Percentiles rank a stretch among this genome's conserved stretches.
These are phyloP conservation scores for Neopestalotiopsis rosae DNA, from an alignment of 2,329 filamentous ascomycete species.

Conservation along the genomic window DNA sequence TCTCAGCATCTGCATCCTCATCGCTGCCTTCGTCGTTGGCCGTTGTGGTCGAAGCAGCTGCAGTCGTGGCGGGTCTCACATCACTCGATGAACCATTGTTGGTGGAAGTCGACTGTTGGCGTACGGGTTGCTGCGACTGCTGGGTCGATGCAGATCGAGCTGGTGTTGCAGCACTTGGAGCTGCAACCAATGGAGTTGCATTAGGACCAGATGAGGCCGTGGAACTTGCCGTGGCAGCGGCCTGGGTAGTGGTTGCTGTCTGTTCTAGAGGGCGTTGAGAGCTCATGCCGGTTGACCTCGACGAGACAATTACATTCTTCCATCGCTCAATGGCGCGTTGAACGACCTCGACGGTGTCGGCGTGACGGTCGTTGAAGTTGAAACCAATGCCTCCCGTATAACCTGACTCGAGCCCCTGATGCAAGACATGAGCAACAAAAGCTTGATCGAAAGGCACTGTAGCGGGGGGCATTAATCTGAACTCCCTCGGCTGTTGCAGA, in stretches of 20 bases:
- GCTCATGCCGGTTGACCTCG: constrained; percentile 53
- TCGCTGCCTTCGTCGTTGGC: constrained; percentile 54
- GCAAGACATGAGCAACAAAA: constrained; percentile 51
- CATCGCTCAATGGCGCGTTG: constrained; percentile 64
- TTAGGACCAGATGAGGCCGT: constrained; percentile 26
- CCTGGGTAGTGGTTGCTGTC: constrained; percentile 25
- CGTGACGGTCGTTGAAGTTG: constrained; percentile 54
- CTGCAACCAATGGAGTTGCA: constrained; percentile 28
- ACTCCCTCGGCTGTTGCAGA: constrained; percentile 65
- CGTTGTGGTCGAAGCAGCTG: constrained; percentile 41
- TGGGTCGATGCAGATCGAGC: constrained; percentile 23
- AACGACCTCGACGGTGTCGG: constrained; percentile 58
- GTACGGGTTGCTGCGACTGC: constrained; percentile 27
- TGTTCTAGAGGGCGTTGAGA: constrained; percentile 56
- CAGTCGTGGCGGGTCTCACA: constrained; percentile 26
- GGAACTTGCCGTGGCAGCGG: constrained; percentile 29
- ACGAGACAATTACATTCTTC: constrained; percentile 64
- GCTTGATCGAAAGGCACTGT: constrained; percentile 58
- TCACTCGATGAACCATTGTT: constrained; percentile 21
- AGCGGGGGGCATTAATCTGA: constrained; percentile 55
- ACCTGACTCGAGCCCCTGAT: constrained; percentile 47
- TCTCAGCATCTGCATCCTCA: constrained; percentile 49
- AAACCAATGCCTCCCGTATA: constrained; percentile 46
- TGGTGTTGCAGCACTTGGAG: constrained; percentile 20
- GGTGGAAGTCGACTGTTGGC: constrained; percentile 24